Conservation (phyloP, 2,329 filamentous ascomycete species). For the Venturia nashicola region DNA sequence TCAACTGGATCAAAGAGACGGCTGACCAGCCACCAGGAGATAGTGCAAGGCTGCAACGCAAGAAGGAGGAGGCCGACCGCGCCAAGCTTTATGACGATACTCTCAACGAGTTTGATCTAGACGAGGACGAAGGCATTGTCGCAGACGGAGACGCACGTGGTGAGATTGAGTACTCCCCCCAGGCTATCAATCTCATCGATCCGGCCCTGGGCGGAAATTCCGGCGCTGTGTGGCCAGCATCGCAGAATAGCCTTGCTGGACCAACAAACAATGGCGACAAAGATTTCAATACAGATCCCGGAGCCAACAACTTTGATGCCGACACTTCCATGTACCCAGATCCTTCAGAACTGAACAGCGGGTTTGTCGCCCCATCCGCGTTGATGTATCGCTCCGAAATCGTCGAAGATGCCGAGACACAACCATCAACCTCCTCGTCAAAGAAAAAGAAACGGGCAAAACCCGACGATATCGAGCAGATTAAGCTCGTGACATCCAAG, state of each 20-base stretch:
- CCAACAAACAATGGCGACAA: not conserved
- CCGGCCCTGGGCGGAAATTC: conserved; percentile 16
- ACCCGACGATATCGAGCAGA: conserved; percentile 18
- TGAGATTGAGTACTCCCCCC: conserved; percentile 30
- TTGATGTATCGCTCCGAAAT: not conserved
- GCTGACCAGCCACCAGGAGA: conserved; percentile 31
- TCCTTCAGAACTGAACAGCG: conserved; percentile 1
- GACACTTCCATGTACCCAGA: conserved; percentile 1
- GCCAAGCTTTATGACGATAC: conserved; percentile 35
- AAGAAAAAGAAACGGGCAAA: conserved; percentile 21
- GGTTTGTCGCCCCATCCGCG: conserved; percentile 12
- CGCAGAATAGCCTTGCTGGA: not conserved
- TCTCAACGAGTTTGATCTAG: conserved; percentile 31
- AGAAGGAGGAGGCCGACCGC: conserved; percentile 37
- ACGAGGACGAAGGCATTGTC: conserved; percentile 13
- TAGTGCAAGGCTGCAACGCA: conserved; percentile 24
- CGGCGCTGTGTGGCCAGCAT: not conserved
- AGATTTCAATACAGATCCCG: too few species aligned
- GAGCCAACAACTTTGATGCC: not conserved
- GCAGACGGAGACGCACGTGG: conserved; percentile 17
- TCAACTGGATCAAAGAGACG: conserved; percentile 61
- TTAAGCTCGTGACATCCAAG: conserved; percentile 14
- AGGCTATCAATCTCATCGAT: conserved; percentile 20
- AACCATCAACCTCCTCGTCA: conserved; percentile 17
- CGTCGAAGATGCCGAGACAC: not conserved